These are phyloP conservation scores for Halophytophthora polymorphica DNA, from an alignment of 352 stramenopile genomes.

Conservation along the genomic window DNA sequence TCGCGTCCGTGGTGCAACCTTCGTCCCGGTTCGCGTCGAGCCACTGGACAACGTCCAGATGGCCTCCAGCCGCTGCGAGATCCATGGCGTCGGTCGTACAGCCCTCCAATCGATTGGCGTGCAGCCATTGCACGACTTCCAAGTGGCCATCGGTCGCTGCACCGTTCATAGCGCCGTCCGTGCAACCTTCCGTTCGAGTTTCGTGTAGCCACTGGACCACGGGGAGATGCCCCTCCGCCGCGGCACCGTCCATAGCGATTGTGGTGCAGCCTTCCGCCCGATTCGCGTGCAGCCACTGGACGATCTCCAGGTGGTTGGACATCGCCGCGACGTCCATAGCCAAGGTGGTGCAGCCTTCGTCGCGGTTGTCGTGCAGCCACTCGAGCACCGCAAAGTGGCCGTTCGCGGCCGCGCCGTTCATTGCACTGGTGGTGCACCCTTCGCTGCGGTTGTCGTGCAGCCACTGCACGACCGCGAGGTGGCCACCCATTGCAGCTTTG, in stretches of 20 bases:
- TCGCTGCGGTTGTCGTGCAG: constrained; percentile 11
- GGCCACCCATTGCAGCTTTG: not conserved
- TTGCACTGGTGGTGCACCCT: constrained; percentile 12
- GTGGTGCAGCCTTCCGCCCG: constrained; percentile 2
- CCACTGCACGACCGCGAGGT: not conserved
- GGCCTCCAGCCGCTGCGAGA: constrained; percentile 4
- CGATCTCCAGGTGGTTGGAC: constrained; percentile 3
- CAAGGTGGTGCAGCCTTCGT: not conserved
- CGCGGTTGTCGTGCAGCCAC: constrained; percentile 1
- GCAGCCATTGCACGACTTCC: constrained; percentile 10
- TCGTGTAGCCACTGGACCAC: constrained; percentile 18
- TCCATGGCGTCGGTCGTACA: constrained; percentile 13
- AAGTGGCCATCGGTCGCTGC: constrained; percentile 17
- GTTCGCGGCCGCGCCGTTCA: constrained; percentile 15
- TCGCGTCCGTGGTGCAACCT: constrained; percentile 12
- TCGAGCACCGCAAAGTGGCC: constrained; percentile 14
- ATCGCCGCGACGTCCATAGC: constrained; percentile 2
- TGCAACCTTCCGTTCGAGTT: constrained; percentile 13
- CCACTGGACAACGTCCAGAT: constrained; percentile 10
- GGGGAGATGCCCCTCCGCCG: not conserved
- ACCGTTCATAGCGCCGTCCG: constrained; percentile 9
- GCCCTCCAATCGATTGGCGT: constrained; percentile 5
- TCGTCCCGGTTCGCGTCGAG: constrained; percentile 6
- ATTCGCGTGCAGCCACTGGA: constrained; percentile 8
- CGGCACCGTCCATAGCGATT: constrained; percentile 4